Base-by-base conservation (phyloP, 192 early-diverging fungal genomes). In the Phycomyces blakesleeanus region DNA sequence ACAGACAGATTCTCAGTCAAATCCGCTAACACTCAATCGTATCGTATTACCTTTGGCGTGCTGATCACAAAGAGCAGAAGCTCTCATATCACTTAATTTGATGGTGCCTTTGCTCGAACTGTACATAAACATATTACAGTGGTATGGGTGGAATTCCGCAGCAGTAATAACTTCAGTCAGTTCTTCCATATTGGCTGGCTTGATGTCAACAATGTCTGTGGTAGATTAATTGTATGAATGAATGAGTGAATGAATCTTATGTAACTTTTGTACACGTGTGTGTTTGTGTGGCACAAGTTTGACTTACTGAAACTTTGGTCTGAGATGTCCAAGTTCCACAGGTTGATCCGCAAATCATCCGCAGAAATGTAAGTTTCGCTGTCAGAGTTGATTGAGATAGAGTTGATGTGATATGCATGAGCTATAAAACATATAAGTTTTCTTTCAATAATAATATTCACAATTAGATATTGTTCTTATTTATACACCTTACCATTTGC, bases 141-240 rank as follows among this genome's bases (percentile, higher is more conserved):
- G 90, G 22, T 74, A 60, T 0, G 97, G 97, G 66, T 99, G 97
- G 82, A 99, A 99, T 75, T 99, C 95, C 42, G 95, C 94, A 1
- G 94, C 91, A 18, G 97, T 98, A 70, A 98, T 98, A 63, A 98
- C 97, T 71, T 98, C 97, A 14, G 95, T 98, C 66, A 98, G 71
- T 64, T 98, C 97, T 69, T 98, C 97, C 97, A 99, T 99, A 74
- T 98, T 97, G 22, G 89, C 92, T 39, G 97, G 97, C 81, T 99
- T 99, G 73, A 99, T 98, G 72, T 99, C 97, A 55, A 99, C 94
- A 79, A 99, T 95, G 76, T 99, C 92, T 94, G 71, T 10, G n/a
- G n/a, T n/a, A n/a, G n/a, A n/a, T n/a, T n/a, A n/a, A n/a, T n/a
- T n/a, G n/a, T n/a, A n/a, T n/a, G n/a, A n/a, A n/a, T n/a, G n/a